These are phyloP conservation scores for Exserohilum turcica DNA, from an alignment of 2,329 filamentous ascomycete genomes.

Conservation along the genomic window DNA sequence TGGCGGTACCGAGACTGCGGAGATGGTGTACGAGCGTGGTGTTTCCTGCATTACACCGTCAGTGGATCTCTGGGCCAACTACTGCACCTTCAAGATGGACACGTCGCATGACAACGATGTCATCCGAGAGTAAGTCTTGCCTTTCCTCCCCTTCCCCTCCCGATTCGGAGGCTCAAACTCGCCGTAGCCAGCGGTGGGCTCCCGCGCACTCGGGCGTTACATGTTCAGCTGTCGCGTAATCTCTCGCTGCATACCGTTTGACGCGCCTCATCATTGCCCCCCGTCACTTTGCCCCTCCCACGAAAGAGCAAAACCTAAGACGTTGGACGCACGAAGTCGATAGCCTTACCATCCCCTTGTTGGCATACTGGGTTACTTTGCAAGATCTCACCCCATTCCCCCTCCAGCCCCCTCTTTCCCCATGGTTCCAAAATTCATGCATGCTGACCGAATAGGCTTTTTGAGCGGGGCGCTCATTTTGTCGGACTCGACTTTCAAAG, in stretches of 20 bases:
- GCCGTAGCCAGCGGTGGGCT: slow-evolving; percentile 32
- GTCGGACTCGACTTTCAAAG: slow-evolving; percentile 93
- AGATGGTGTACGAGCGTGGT: slow-evolving; percentile 97
- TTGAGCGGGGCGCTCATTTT: slow-evolving; percentile 82
- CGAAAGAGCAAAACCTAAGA: slow-evolving; percentile 15
- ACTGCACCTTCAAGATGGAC: slow-evolving; percentile 97
- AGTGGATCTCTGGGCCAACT: slow-evolving; percentile 96
- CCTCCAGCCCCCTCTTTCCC: not conserved
- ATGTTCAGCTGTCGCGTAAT: slow-evolving; percentile 27
- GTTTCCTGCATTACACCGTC: slow-evolving; percentile 91
- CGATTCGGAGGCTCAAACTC: slow-evolving; percentile 34
- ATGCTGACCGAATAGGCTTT: slow-evolving; percentile 66
- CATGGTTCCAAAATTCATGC: not conserved
- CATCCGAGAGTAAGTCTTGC: slow-evolving; percentile 96
- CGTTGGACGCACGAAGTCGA: slow-evolving; percentile 18
- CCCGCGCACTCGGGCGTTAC: slow-evolving; percentile 16
- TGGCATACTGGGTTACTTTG: slow-evolving; percentile 21
- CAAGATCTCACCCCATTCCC: slow-evolving; percentile 17
- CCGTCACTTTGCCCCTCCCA: slow-evolving; percentile 22
- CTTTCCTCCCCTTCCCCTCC: slow-evolving; percentile 32
- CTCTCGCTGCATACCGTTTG: slow-evolving; percentile 26
- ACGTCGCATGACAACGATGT: slow-evolving; percentile 92
- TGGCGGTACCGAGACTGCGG: slow-evolving; percentile 92
- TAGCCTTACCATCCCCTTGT: slow-evolving; percentile 14
- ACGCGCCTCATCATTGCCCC: slow-evolving; percentile 51